A percentile compares a stretch with the other conserved stretches of the same genome.
Conservation (phyloP, 495 filamentous ascomycete species). For the Aspergillus ellipticus region DNA sequence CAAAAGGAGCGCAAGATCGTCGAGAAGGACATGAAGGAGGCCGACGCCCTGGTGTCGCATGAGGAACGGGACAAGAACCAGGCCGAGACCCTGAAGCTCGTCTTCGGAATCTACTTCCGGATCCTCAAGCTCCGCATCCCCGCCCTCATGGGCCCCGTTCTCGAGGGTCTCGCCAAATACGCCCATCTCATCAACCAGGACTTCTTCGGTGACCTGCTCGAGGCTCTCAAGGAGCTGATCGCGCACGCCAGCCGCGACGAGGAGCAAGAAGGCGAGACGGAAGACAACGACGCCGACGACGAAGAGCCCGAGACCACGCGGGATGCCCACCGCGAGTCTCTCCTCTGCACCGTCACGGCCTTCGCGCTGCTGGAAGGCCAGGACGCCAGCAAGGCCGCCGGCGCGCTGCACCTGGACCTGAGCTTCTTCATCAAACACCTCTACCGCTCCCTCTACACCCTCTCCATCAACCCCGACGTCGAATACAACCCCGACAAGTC, state of each 20-base stretch:
- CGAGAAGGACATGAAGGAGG: constrained; percentile 90
- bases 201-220: constrained; percentile 94
- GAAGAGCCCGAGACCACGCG: constrained; percentile 33
- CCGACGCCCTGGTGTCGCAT: constrained; percentile 83
- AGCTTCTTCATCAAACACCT: constrained; percentile 93
- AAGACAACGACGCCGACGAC: constrained; percentile 44
- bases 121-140: constrained; percentile 76
- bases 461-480: constrained; percentile 78
- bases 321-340: constrained; percentile 74
- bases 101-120: constrained; percentile 91
- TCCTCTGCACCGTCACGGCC: constrained; percentile 94
- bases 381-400: constrained; percentile 63
- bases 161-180: constrained; percentile 88
- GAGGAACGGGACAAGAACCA: constrained; percentile 92
- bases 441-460: constrained; percentile 73
- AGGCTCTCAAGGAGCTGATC: constrained; percentile 89
- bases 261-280: constrained; percentile 43
- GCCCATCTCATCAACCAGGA: constrained; percentile 96
- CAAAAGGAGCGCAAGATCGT: constrained; percentile 78
- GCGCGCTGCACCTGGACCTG: constrained; percentile 75
- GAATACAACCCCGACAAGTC: constrained; percentile 75
- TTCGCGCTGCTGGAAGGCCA: constrained; percentile 92
- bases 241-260: constrained; percentile 56
- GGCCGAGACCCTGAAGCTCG: constrained; percentile 89
- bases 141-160: constrained; percentile 85